Percentiles rank a stretch among this genome's conserved stretches.
These are phyloP conservation scores for Lasiodiplodia citricola DNA, from an alignment of 2,329 filamentous ascomycete species.

Conservation along the genomic window DNA sequence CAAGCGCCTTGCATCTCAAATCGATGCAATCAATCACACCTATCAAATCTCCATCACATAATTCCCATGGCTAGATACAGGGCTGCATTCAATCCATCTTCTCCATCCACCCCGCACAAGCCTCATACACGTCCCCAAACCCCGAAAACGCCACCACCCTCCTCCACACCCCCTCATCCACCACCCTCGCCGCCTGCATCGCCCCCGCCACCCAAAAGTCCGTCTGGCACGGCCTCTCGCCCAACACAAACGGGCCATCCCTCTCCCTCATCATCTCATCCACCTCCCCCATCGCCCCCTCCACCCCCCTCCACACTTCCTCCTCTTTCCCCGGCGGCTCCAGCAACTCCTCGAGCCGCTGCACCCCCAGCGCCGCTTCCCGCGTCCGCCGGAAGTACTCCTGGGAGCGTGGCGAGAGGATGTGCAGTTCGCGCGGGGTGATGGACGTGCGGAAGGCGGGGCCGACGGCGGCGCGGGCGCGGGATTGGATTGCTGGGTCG, in stretches of 20 bases:
- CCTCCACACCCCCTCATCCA: constrained; percentile 36
- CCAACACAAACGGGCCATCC: constrained; percentile 42
- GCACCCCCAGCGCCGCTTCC: constrained; percentile 44
- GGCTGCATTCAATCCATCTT: too few species aligned
- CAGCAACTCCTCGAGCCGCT: constrained; percentile 45
- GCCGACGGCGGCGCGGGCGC: constrained; percentile 39
- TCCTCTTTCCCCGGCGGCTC: constrained; percentile 37
- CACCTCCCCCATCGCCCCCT: constrained; percentile 35
- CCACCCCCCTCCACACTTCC: constrained; percentile 35
- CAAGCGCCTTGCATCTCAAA: too few species aligned
- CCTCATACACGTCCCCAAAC: too few species aligned
- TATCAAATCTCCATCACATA: too few species aligned
- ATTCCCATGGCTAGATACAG: too few species aligned
- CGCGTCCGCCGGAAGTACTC: constrained; percentile 49
- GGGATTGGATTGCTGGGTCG: constrained; percentile 40
- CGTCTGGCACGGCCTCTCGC: constrained; percentile 41
- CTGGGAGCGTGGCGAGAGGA: constrained; percentile 45
- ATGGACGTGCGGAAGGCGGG: constrained; percentile 39
- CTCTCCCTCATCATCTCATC: constrained; percentile 39
- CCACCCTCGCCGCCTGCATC: constrained; percentile 41
- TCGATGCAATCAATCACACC: too few species aligned
- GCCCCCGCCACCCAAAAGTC: constrained; percentile 50
- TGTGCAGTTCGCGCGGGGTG: constrained; percentile 45
- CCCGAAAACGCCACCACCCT: too few species aligned
- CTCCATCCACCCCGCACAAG: too few species aligned